Percentiles rank a stretch among this genome's conserved stretches.
These are phyloP conservation scores for Pezicula radicicola DNA, from an alignment of 2,329 filamentous ascomycete genomes.

Conservation along the genomic window DNA sequence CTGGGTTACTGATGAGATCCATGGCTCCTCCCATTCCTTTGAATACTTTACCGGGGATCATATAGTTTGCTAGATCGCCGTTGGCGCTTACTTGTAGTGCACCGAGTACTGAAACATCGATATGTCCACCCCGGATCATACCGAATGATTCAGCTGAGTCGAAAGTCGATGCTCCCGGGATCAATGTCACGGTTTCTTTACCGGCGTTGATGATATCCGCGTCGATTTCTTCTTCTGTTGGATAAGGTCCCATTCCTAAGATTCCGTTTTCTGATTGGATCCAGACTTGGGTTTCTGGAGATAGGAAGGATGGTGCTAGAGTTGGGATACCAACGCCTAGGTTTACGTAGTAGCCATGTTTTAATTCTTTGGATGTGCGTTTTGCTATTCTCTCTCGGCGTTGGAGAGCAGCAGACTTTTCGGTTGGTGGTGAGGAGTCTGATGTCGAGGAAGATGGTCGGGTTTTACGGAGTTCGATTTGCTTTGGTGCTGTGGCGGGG, in stretches of 20 bases:
- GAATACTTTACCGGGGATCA: conserved; percentile 83
- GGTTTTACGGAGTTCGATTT: conserved; percentile 64
- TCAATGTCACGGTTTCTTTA: conserved; percentile 81
- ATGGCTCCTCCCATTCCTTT: conserved; percentile 85
- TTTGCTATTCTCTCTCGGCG: conserved; percentile 71
- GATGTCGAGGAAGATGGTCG: not conserved
- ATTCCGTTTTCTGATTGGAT: conserved; percentile 87
- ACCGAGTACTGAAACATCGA: conserved; percentile 81
- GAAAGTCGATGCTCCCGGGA: conserved; percentile 74
- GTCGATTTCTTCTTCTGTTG: conserved; percentile 68
- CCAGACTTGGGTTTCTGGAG: conserved; percentile 68
- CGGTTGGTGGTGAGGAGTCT: not conserved
- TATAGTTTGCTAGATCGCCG: conserved; percentile 84
- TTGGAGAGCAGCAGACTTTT: conserved; percentile 42
- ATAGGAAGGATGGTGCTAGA: conserved; percentile 74
- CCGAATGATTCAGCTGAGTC: conserved; percentile 79
- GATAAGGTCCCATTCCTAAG: conserved; percentile 79
- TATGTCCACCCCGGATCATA: conserved; percentile 83
- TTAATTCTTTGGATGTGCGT: conserved; percentile 76
- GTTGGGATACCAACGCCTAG: conserved; percentile 84
- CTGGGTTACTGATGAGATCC: conserved; percentile 70
- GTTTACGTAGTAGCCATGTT: conserved; percentile 75
- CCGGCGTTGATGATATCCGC: conserved; percentile 82
- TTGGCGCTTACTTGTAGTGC: conserved; percentile 67
- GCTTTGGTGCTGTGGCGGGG: conserved; percentile 67